Conservation (phyloP, 2,329 filamentous ascomycete genomes). For the Aspergillus tamarii region DNA sequence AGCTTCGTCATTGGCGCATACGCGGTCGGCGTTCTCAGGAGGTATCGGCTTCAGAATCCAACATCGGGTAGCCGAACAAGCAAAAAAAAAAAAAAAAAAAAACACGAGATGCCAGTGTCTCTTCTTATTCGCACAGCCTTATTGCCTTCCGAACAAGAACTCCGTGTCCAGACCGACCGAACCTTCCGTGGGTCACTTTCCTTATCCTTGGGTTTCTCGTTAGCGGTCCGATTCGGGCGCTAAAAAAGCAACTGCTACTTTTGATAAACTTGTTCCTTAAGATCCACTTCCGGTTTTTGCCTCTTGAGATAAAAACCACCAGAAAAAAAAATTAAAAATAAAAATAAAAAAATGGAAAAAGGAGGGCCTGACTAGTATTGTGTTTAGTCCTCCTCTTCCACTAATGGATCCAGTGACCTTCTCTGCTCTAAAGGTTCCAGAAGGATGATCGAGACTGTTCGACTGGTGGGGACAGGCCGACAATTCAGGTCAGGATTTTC, state of each 20-base stretch:
- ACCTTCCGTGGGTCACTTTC: conserved; percentile 13
- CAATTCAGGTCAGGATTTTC: background rate
- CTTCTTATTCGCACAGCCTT: conserved; percentile 10
- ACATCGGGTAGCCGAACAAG: conserved; percentile 16
- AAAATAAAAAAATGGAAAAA: conserved; percentile 6
- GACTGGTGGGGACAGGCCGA: background rate
- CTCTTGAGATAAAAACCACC: conserved; percentile 9
- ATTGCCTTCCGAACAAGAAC: background rate
- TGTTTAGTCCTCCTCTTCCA: conserved; percentile 5
- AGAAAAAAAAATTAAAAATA: conserved; percentile 1
- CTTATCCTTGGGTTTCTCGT: conserved; percentile 7
- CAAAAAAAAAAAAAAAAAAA: background rate
- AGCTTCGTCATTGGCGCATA: conserved; percentile 9
- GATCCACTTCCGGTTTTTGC: conserved; percentile 20
- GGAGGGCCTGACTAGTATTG: background rate
- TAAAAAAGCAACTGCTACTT: conserved; percentile 14
- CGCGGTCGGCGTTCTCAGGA: background rate
- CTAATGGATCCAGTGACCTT: conserved; percentile 9
- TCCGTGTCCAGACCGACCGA: conserved; percentile 14
- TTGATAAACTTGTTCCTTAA: conserved; percentile 13
- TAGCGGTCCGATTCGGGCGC: conserved; percentile 23
- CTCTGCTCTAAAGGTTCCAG: conserved; percentile 18
- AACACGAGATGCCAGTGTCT: background rate
- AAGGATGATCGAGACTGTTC: conserved; percentile 19
- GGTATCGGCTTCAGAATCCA: conserved; percentile 1